Base-by-base conservation (phyloP, 768 basidiomycete genomes). In the Coprinopsis cinerea region DNA sequence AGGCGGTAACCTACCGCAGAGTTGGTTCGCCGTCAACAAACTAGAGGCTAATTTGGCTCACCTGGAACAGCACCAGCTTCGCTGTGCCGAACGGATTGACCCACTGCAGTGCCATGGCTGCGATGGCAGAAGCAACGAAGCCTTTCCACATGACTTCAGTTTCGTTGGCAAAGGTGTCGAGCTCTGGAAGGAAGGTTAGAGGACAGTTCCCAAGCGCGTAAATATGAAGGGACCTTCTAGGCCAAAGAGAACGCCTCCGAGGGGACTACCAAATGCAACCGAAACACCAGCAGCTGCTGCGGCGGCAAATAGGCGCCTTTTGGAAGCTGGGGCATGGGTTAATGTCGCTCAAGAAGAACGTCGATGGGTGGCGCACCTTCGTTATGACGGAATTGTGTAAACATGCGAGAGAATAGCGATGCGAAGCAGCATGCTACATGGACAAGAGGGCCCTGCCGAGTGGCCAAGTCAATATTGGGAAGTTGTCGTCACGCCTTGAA, bases 81-180 rank as follows among this genome's bases (percentile, higher is more conserved):
- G 85, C 81, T 11, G 85, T 90, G 27, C 85, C 83, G 61, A 92
- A 93, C 0, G 92, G 92, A 59, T 93, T 85, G 41, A 92, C 75
- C 63, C 84, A 82, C 62, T 91, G 87, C 46, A 95, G 65, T 0
- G 86, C 76, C n/a, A 90, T 81, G 1, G 90, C 89, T 0, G 92
- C 92, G 45, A 92, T 78, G 44, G 85, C 88, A 5, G 89, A 91
- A 14, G 88, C 90, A 48, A 90, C 90, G 61, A 95, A 95, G n/a
- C 84, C 88, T 49, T 81, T 74, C 85, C 85, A 87, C 75, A 87
- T 81, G 24, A 87, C 85, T 55, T 90, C 87, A 2, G 82, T 81
- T 52, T 84, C 83, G 56, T 77, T 81, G 15, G 81, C 76, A 59
- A 84, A 83, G 1, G 79, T 77, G 55, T 84, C 83, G 15, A 86